phyloP scores from a whole-genome alignment of 169 alveolate species.

The Cystoisospora suis region DNA sequence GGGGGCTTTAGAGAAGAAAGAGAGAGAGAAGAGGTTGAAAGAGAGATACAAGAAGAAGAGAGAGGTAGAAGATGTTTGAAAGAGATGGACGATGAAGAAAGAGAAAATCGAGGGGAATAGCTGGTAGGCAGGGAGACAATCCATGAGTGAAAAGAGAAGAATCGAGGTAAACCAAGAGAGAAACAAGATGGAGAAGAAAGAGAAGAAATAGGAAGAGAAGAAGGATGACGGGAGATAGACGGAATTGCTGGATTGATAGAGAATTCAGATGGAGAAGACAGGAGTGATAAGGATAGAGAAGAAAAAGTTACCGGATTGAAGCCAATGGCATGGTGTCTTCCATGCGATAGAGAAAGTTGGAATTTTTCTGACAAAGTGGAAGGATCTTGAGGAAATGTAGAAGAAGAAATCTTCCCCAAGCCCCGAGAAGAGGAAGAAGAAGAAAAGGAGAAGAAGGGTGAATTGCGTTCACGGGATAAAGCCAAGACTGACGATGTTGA shows the following conservation, averaged over 20 bases:
- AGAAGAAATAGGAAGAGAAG: neutral
- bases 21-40: neutral
- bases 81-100: neutral
- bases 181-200: neutral
- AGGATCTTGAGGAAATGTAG: neutral
- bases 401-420: neutral
- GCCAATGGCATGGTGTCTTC: neutral
- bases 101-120: neutral
- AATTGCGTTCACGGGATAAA: neutral
- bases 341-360: neutral
- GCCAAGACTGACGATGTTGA: neutral
- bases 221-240: neutral
- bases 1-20: too few relatives aligned
- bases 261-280: neutral
- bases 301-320: neutral
- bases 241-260: neutral
- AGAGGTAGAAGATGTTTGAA: neutral
- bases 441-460: neutral
- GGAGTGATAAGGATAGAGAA: neutral
- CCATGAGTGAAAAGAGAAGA: neutral
- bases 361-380: neutral
- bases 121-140: neutral
- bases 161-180: neutral
- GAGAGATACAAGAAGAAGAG: neutral
- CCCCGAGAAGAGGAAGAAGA: neutral